Conservation (phyloP, 768 basidiomycete genomes). For the Lactifluus echinatus region DNA sequence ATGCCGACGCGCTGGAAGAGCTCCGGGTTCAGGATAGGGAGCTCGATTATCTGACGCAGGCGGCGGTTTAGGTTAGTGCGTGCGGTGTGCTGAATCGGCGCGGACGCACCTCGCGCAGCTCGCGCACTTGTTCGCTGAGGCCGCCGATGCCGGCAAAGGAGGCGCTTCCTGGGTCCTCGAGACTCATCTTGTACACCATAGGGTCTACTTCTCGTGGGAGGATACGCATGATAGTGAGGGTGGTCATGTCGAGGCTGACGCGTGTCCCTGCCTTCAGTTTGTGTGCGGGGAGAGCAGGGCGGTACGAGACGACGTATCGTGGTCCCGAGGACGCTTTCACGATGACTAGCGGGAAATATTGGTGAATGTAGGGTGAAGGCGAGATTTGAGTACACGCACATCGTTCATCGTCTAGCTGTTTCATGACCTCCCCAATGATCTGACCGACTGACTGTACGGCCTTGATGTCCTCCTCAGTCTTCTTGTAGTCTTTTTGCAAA, state of each 20-base stretch:
- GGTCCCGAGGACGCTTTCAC: slow-evolving; percentile 98
- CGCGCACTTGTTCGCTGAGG: slow-evolving; percentile 90
- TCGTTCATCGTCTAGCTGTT: slow-evolving; percentile 94
- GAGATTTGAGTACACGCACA: slow-evolving; percentile 47
- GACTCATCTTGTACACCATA: slow-evolving; percentile 97
- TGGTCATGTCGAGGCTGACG: slow-evolving; percentile 99
- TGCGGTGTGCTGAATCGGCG: background rate
- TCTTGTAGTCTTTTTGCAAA: slow-evolving; percentile 80
- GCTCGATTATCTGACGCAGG: slow-evolving; percentile 82
- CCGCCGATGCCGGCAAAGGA: slow-evolving; percentile 97
- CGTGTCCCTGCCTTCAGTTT: slow-evolving; percentile 92
- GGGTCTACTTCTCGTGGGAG: slow-evolving; percentile 97
- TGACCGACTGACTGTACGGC: slow-evolving; percentile 98
- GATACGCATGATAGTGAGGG: slow-evolving; percentile 97
- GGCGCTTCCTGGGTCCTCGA: slow-evolving; percentile 94
- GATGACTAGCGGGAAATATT: slow-evolving; percentile 54
- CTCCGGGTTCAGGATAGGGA: slow-evolving; percentile 90
- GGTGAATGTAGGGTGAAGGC: background rate
- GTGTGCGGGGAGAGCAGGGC: slow-evolving; percentile 81
- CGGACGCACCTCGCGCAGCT: slow-evolving; percentile 75
- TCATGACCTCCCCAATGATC: slow-evolving; percentile 98
- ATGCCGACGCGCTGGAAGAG: slow-evolving; percentile 94
- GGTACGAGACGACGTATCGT: slow-evolving; percentile 95
- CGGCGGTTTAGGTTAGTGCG: background rate
- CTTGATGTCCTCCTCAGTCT: slow-evolving; percentile 98